These are phyloP conservation scores for Talaromyces albobiverticillius DNA, from an alignment of 2,329 filamentous ascomycete species.

Conservation along the genomic window DNA sequence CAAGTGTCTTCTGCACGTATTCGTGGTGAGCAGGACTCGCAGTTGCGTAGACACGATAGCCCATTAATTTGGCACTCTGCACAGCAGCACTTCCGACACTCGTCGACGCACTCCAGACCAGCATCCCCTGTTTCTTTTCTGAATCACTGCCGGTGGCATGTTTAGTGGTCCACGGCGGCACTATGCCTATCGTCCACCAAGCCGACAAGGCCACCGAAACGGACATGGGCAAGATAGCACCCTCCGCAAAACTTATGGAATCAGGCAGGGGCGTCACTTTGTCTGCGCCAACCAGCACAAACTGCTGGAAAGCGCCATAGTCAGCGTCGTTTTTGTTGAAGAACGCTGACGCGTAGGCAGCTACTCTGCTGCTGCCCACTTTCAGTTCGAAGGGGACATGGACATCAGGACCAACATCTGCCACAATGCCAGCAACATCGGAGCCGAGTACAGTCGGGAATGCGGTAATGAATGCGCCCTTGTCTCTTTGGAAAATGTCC, in stretches of 20 bases:
- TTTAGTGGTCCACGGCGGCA: too few relatives aligned
- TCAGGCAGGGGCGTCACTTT: conserved; percentile 29
- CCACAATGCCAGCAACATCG: conserved; percentile 29
- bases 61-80: conserved; percentile 41
- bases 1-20: conserved; percentile 32
- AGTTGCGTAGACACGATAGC: conserved; percentile 40
- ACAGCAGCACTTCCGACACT: conserved; percentile 40
- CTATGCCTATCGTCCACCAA: conserved; percentile 25
- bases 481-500: conserved; percentile 29
- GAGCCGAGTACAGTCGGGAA: conserved; percentile 29
- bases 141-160: too few relatives aligned
- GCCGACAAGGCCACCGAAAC: conserved; percentile 24
- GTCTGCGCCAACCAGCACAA: conserved; percentile 29
- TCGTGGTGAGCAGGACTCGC: conserved; percentile 39
- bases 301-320: conserved; percentile 28
- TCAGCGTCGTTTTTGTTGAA: conserved; percentile 24
- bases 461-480: conserved; percentile 19
- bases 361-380: conserved; percentile 27
- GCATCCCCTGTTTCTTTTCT: conserved; percentile 28
- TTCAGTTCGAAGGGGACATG: conserved; percentile 18
- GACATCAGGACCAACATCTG: conserved; percentile 26
- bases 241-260: conserved; percentile 24
- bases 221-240: conserved; percentile 26
- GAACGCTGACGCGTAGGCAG: conserved; percentile 28
- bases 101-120: conserved; percentile 44